phyloP scores from a whole-genome alignment of 2,329 filamentous ascomycete species.

The Orbilia javanica region DNA sequence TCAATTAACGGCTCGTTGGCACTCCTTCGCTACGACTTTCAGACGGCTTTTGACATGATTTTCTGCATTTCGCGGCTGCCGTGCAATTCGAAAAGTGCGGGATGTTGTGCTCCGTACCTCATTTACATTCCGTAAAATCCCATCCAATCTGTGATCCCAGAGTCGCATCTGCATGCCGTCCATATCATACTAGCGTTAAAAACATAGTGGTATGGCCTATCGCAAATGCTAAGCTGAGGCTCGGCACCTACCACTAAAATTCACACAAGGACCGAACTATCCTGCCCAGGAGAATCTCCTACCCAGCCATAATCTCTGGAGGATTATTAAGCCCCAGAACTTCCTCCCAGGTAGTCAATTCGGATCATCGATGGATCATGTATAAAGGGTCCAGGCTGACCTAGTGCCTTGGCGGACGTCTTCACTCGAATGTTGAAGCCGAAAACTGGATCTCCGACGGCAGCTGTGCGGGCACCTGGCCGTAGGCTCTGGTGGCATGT shows the following conservation, averaged over 20 bases:
- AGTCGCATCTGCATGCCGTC: not conserved
- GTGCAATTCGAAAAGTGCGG: not conserved
- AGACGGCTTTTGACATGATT: not conserved
- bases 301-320: conserved; percentile 2
- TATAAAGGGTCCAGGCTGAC: conserved; percentile 38
- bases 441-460: not conserved
- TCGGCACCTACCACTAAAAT: conserved; percentile 1
- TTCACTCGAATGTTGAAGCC: not conserved
- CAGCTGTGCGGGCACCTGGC: too few relatives aligned
- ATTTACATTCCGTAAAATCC: conserved; percentile 4
- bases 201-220: too few relatives aligned
- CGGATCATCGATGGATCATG: not conserved
- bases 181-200: not conserved
- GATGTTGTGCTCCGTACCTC: not conserved
- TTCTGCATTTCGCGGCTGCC: not conserved
- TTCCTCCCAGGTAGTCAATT: not conserved
- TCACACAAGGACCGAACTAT: conserved; percentile 19
- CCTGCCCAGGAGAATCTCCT: conserved; percentile 40
- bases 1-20: not conserved
- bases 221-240: not conserved
- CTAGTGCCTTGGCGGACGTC: conserved; percentile 32
- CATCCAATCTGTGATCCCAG: not conserved
- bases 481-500: not conserved
- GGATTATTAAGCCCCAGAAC: not conserved
- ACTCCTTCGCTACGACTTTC: not conserved